A percentile compares a stretch with the other conserved stretches of the same genome.
phyloP scores from a whole-genome alignment of 148 eudicot species.

The Rhododendron griersonianum region DNA sequence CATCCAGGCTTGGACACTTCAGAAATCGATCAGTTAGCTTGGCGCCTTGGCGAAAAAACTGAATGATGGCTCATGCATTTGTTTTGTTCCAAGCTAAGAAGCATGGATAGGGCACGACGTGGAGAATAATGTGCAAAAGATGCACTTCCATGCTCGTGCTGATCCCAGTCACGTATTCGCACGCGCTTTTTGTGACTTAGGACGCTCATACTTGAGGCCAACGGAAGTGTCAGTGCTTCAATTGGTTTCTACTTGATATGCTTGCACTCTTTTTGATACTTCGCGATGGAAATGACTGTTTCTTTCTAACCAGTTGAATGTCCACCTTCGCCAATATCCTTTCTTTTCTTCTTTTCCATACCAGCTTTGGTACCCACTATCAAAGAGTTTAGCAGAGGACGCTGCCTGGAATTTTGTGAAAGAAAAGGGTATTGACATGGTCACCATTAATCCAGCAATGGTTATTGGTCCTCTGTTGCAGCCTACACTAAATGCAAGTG shows the following conservation, averaged over 20 bases:
- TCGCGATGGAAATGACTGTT: not conserved
- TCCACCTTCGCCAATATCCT: not conserved
- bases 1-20: not conserved
- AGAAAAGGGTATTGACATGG: constrained; percentile 17
- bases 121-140: no score
- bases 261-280: not conserved
- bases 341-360: not conserved
- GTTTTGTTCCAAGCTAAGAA: no score
- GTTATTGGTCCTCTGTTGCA: constrained; percentile 36
- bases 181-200: no score
- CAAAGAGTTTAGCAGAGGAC: constrained; percentile 21
- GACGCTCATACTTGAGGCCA: no score
- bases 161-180: no score
- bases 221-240: no score
- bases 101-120: no score
- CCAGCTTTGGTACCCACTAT: constrained; percentile 15
- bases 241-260: not conserved
- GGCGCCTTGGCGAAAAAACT: no score
- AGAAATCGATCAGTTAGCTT: not conserved
- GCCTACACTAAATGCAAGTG: constrained; percentile 23
- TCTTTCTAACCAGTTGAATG: not conserved
- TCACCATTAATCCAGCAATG: constrained; percentile 21
- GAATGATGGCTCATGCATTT: no score
- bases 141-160: no score
- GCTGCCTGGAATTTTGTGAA: constrained; percentile 18